These are phyloP conservation scores for Backusella macrospora DNA, from an alignment of 192 early-diverging fungal species.

Conservation along the genomic window DNA sequence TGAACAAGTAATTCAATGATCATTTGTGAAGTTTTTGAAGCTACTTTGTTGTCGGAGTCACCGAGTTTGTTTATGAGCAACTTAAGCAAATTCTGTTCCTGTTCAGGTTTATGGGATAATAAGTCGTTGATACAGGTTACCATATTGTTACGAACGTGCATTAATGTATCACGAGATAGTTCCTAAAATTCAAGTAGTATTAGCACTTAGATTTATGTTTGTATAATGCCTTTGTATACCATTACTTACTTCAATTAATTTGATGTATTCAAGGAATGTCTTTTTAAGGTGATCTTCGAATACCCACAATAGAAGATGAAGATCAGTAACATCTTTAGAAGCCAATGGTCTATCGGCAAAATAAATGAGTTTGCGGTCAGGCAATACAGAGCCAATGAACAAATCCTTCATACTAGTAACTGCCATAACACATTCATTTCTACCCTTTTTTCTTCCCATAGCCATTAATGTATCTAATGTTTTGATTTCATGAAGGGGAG, in stretches of 20 bases:
- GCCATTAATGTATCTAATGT: slow-evolving; percentile 75
- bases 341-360: slow-evolving; percentile 89
- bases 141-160: slow-evolving; percentile 82
- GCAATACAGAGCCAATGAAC: slow-evolving; percentile 77
- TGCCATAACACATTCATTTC: slow-evolving; percentile 84
- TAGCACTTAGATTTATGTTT: background rate
- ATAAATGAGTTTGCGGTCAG: slow-evolving; percentile 88
- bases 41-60: slow-evolving; percentile 85
- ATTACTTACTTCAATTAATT: slow-evolving; percentile 75
- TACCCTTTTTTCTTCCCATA: slow-evolving; percentile 90
- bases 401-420: slow-evolving; percentile 91
- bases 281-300: slow-evolving; percentile 96
- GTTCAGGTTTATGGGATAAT: slow-evolving; percentile 87
- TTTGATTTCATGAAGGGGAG: slow-evolving; percentile 79
- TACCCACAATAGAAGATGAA: slow-evolving; percentile 88
- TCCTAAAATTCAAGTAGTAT: slow-evolving; percentile 43
- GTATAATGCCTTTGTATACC: background rate
- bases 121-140: slow-evolving; percentile 77
- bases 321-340: slow-evolving; percentile 56
- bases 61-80: slow-evolving; percentile 96
- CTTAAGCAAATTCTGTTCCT: slow-evolving; percentile 92
- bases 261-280: slow-evolving; percentile 88
- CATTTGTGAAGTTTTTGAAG: slow-evolving; percentile 81
- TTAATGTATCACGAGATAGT: slow-evolving; percentile 83
- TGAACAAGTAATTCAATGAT: slow-evolving; percentile 73